These are phyloP conservation scores for Tausonia pullulans DNA, from an alignment of 1,284 basidiomycete genomes.

Conservation along the genomic window DNA sequence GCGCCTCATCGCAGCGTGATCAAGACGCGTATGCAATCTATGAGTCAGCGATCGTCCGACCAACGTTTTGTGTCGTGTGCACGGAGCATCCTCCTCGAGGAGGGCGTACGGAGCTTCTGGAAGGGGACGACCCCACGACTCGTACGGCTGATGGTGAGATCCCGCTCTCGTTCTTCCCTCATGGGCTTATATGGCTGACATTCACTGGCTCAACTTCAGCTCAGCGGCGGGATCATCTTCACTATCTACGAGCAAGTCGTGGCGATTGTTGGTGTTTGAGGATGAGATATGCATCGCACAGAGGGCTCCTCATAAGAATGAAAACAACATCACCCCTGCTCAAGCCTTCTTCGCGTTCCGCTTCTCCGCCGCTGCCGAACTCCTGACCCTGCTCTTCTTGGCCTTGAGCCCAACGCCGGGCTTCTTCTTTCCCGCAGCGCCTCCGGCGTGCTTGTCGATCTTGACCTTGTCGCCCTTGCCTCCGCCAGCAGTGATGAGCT, in stretches of 20 bases:
- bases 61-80: slow-evolving; percentile 88
- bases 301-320: too few relatives aligned
- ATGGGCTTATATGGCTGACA: not conserved
- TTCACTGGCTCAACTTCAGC: slow-evolving; percentile 35
- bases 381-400: slow-evolving; percentile 32
- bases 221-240: slow-evolving; percentile 92
- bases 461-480: slow-evolving; percentile 21
- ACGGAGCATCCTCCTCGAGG: slow-evolving; percentile 80
- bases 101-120: slow-evolving; percentile 83
- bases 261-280: not conserved
- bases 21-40: slow-evolving; percentile 95
- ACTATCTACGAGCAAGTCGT: slow-evolving; percentile 85
- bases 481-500: slow-evolving; percentile 27
- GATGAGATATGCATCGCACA: too few relatives aligned
- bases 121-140: slow-evolving; percentile 86
- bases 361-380: slow-evolving; percentile 30
- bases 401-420: slow-evolving; percentile 22
- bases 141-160: slow-evolving; percentile 63
- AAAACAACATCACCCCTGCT: not conserved
- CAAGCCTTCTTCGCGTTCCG: slow-evolving; percentile 33
- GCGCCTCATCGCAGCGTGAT: slow-evolving; percentile 53
- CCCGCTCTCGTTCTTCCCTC: not conserved
- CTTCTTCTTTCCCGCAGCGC: not conserved
- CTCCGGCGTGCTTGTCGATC: slow-evolving; percentile 15
- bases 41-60: slow-evolving; percentile 71